Evolutionary conservation across 257 asterid genomes (phyloP).

Genomic region (Penstemon eatonii): DNA sequence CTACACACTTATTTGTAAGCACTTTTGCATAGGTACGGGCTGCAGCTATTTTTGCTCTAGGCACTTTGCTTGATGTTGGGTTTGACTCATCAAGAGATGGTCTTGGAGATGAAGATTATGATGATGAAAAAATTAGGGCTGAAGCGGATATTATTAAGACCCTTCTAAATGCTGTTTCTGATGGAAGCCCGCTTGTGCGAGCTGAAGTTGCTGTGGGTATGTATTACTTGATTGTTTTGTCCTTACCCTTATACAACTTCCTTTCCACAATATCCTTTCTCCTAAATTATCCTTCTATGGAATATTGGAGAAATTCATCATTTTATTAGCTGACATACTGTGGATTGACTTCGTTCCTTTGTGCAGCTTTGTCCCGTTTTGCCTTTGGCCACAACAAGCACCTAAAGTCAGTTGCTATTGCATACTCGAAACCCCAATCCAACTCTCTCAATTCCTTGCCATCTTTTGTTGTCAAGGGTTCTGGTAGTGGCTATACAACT

Average conservation of each 20-base stretch:
- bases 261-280: background rate
- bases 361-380: constrained; percentile 93
- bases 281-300: background rate
- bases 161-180: constrained; percentile 74
- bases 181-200: constrained; percentile 96
- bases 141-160: constrained; percentile 66
- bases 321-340: background rate
- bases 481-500: constrained; percentile 79
- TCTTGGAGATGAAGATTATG: constrained; percentile 75
- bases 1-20: constrained; percentile 6
- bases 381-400: constrained; percentile 96
- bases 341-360: constrained; percentile 20
- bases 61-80: constrained; percentile 76
- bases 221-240: constrained; percentile 18
- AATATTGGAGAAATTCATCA: background rate
- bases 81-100: constrained; percentile 72
- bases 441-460: constrained; percentile 83
- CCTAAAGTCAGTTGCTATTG: constrained; percentile 90
- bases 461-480: constrained; percentile 64
- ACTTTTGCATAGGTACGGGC: constrained; percentile 72
- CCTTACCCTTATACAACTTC: constrained; percentile 16
- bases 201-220: constrained; percentile 96
- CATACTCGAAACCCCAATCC: constrained; percentile 77
- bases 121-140: constrained; percentile 78
- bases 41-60: constrained; percentile 85